phyloP scores from a whole-genome alignment of 2,329 filamentous ascomycete species.

The Fusarium chlamydosporum region DNA sequence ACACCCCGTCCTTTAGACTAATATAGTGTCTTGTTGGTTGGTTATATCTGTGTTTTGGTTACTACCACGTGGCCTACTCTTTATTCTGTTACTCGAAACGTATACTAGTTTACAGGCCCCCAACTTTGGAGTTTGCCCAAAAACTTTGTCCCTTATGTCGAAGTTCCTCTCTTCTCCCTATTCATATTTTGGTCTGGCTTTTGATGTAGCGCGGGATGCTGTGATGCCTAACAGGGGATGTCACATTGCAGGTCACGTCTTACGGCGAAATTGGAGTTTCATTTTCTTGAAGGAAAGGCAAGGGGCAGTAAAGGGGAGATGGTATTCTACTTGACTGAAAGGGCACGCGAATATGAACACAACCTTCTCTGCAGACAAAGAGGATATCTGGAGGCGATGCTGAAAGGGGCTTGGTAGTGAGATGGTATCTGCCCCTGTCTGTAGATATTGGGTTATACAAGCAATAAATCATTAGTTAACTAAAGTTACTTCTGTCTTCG shows the following conservation, averaged over 20 bases:
- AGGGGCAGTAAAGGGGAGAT: slow-evolving; percentile 6
- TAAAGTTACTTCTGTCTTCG: neutral
- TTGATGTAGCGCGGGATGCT: slow-evolving; percentile 11
- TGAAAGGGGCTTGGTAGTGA: slow-evolving; percentile 4
- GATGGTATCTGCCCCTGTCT: slow-evolving; percentile 12
- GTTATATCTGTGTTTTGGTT: slow-evolving; percentile 19
- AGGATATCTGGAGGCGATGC: slow-evolving; percentile 4
- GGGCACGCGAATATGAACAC: slow-evolving; percentile 20
- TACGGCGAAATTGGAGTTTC: slow-evolving; percentile 4
- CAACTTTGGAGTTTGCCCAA: slow-evolving; percentile 27
- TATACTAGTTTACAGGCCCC: slow-evolving; percentile 10
- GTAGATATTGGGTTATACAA: slow-evolving; percentile 14
- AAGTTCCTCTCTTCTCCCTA: slow-evolving; percentile 12
- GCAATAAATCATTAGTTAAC: slow-evolving; percentile 19
- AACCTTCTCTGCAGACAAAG: slow-evolving; percentile 18
- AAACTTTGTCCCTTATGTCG: slow-evolving; percentile 5
- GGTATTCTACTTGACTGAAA: slow-evolving; percentile 11
- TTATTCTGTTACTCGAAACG: slow-evolving; percentile 4
- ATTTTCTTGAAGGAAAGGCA: slow-evolving; percentile 3
- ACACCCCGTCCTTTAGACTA: slow-evolving; percentile 30
- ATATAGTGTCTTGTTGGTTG: slow-evolving; percentile 28
- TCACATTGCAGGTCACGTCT: slow-evolving; percentile 1
- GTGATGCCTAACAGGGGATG: slow-evolving; percentile 1
- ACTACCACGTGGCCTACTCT: slow-evolving; percentile 1
- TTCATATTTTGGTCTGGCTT: slow-evolving; percentile 6